These are phyloP conservation scores for sunflower (Helianthus annuus) DNA, from an alignment of 129 eudicot genomes.

Conservation along the genomic window DNA sequence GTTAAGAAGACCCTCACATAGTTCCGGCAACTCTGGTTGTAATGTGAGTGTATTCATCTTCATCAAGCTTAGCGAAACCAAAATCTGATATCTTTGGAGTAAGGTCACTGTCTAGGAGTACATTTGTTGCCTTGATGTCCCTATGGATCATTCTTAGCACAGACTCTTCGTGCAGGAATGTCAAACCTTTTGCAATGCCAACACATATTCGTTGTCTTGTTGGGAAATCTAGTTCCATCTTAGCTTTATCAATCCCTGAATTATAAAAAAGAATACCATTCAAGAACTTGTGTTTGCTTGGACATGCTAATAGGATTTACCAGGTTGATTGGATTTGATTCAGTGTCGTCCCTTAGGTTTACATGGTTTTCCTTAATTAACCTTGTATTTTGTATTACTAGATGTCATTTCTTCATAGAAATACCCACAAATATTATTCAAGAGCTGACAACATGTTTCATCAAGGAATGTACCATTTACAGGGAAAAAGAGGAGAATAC, in stretches of 20 bases:
- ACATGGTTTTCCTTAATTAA: no score
- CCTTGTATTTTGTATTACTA: no score
- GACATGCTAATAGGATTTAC: no score
- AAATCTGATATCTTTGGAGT: slow-evolving; percentile 79
- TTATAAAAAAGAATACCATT: no score
- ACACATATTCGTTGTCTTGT: slow-evolving; percentile 56
- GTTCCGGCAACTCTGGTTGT: slow-evolving; percentile 78
- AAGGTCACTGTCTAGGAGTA: slow-evolving; percentile 55
- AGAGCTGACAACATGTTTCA: no score
- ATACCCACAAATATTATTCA: no score
- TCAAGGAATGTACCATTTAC: no score
- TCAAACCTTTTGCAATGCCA: slow-evolving; percentile 63
- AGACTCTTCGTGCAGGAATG: slow-evolving; percentile 61
- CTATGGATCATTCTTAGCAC: slow-evolving; percentile 40
- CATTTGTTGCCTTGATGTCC: slow-evolving; percentile 33
- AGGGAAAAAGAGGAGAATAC: slow-evolving; percentile 24
- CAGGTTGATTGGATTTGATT: no score
- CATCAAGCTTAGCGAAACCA: slow-evolving; percentile 85
- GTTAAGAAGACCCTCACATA: slow-evolving; percentile 40
- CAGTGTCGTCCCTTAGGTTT: no score
- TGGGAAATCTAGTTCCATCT: slow-evolving; percentile 55
- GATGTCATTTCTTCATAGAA: no score
- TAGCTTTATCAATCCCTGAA: slow-evolving; percentile 35
- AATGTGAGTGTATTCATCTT: slow-evolving; percentile 67
- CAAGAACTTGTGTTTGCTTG: no score